Evolutionary conservation across 345 rosid species (phyloP), one percentile per base, ranked within the genome.

Genomic region (Citrus sp.): DNA sequence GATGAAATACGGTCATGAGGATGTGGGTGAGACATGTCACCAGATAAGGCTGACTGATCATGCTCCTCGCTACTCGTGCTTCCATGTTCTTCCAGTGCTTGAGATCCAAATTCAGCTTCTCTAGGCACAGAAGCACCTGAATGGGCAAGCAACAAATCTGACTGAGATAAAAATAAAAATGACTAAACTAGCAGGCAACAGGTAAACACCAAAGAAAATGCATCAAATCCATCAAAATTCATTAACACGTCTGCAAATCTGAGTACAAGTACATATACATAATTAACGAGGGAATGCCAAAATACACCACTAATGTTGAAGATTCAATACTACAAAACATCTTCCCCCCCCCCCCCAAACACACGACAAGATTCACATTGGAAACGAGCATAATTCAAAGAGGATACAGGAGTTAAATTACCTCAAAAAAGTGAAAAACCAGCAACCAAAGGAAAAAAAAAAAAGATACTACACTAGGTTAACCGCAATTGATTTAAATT

Each of bases 21-120:
- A 85, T 88, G 86, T 61, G 86, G 81, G 79, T 83, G 84, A 84
- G 86, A 76, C 64, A 85, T 74, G 78, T 89, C 94, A 78, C 92
- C 93, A 82, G 98, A 93, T 34, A 86, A 85, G 58, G 92, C 89
- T 9, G 90, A 92, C 78, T 86, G 93, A 78, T 91, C 92, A 28
- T 80, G 87, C 79, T 94, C 98, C 73, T 89, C 98, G 46, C 87
- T 90, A 87, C 96, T 89, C 80, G 87, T 72, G 80, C 92, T 96
- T 88, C 86, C 97, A 71, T 78, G 82, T 51, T 87, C 90, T 84
- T 70, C 87, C 62, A 64, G 84, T 51, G 83, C 77, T 81, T 82
- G 87, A 28, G 80, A 86, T 70, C 86, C 84, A 59, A 49, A 78
- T 65, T 73, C 85, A 61, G 72, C 73, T 79, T 82, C 88, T 59